A percentile compares a stretch with the other conserved stretches of the same genome.
Evolutionary conservation across 768 basidiomycete genomes (phyloP).

Genomic region (Pulveroboletus frians): DNA sequence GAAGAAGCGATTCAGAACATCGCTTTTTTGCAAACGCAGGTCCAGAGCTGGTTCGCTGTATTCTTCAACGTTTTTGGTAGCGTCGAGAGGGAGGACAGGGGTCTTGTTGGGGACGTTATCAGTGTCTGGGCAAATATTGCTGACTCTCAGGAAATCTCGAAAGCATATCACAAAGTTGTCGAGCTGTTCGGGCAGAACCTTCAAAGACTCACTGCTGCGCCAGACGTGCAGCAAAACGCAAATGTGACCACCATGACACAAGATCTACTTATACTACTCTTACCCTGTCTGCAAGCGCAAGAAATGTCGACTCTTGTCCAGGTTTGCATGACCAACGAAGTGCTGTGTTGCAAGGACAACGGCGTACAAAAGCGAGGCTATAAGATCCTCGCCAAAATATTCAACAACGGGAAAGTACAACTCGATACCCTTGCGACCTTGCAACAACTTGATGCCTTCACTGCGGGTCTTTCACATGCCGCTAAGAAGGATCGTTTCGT

Average conservation of each 20-base stretch:
- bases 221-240: conserved; percentile 32
- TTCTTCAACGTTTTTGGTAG: conserved; percentile 95
- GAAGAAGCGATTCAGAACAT: conserved; percentile 64
- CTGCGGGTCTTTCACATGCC: conserved; percentile 65
- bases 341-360: conserved; percentile 75
- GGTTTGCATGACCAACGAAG: conserved; percentile 58
- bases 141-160: conserved; percentile 69
- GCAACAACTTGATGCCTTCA: conserved; percentile 57
- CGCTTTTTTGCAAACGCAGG: conserved; percentile 66
- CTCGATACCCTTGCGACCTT: conserved; percentile 56
- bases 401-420: conserved; percentile 57
- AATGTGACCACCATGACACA: conserved; percentile 59
- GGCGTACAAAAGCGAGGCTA: conserved; percentile 95
- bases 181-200: conserved; percentile 66
- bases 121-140: conserved; percentile 82
- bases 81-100: conserved; percentile 66
- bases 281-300: conserved; percentile 62
- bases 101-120: conserved; percentile 84
- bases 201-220: conserved; percentile 32
- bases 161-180: conserved; percentile 75
- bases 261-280: conserved; percentile 81
- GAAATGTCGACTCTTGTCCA: conserved; percentile 65
- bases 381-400: conserved; percentile 72
- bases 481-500: conserved; percentile 93
- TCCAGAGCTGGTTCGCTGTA: conserved; percentile 91